These are phyloP conservation scores for Trametes cinnabarina DNA, from an alignment of 768 basidiomycete genomes.

Conservation along the genomic window DNA sequence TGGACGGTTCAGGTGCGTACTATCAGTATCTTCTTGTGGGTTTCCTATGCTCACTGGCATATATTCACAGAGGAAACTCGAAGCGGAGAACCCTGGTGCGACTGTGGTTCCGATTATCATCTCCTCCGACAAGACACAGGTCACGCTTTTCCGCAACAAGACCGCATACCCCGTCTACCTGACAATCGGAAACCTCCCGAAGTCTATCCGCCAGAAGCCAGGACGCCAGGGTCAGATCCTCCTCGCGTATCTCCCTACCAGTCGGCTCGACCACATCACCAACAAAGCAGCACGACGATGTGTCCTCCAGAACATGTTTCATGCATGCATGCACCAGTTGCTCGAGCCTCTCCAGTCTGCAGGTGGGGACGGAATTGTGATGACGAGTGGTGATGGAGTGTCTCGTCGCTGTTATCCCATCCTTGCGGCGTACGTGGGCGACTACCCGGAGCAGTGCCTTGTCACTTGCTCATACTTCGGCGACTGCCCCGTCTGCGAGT, in stretches of 20 bases:
- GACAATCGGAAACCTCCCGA: too few relatives aligned
- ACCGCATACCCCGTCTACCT: too few relatives aligned
- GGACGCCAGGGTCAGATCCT: conserved; percentile 6
- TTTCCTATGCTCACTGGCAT: too few relatives aligned
- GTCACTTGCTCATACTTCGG: conserved; percentile 17
- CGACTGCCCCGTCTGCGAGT: conserved; percentile 8
- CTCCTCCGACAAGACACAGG: too few relatives aligned
- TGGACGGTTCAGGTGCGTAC: too few relatives aligned
- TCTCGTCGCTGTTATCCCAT: conserved; percentile 36
- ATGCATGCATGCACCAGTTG: conserved; percentile 33
- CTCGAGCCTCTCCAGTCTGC: conserved; percentile 30
- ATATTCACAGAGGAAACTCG: too few relatives aligned
- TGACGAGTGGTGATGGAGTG: conserved; percentile 36
- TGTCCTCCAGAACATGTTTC: conserved; percentile 37
- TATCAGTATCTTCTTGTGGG: too few relatives aligned
- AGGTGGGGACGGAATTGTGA: conserved; percentile 31
- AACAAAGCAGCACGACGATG: conserved; percentile 22
- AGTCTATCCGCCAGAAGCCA: too few relatives aligned
- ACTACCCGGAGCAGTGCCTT: conserved; percentile 23
- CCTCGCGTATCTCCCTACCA: too few relatives aligned
- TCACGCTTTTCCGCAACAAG: too few relatives aligned
- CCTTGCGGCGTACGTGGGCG: conserved; percentile 24
- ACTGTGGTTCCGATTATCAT: too few relatives aligned
- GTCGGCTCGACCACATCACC: conserved; percentile 10
- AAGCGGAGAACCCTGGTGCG: too few relatives aligned